These are phyloP conservation scores for Diplotaxis tenuifolia DNA, from an alignment of 345 rosid genomes.

Conservation along the genomic window DNA sequence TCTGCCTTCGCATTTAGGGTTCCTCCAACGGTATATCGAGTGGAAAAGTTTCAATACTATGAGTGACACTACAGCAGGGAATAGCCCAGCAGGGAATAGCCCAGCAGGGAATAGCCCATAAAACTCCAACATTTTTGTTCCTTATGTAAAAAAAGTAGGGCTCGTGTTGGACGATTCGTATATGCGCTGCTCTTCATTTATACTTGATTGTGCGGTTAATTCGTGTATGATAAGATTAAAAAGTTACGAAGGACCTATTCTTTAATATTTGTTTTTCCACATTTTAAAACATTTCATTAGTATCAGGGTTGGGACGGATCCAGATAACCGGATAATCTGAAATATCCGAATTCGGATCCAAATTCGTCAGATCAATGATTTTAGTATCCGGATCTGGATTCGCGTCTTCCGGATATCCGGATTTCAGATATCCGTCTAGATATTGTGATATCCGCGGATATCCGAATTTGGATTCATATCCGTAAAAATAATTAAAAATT, in stretches of 20 bases:
- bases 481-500: too few species aligned
- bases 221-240: not conserved
- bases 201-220: not conserved
- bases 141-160: not conserved
- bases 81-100: too few species aligned
- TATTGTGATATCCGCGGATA: too few species aligned
- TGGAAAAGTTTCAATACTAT: not conserved
- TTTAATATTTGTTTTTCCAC: not conserved
- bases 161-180: not conserved
- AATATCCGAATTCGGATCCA: too few species aligned
- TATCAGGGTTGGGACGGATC: too few species aligned
- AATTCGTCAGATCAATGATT: too few species aligned
- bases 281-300: too few species aligned
- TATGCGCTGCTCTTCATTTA: not conserved
- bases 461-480: too few species aligned
- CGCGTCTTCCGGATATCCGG: too few species aligned
- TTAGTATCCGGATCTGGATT: too few species aligned
- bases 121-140: not conserved
- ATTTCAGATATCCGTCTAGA: too few species aligned
- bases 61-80: not conserved
- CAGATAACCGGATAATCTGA: too few species aligned
- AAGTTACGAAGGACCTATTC: not conserved
- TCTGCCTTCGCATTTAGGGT: constrained; percentile 21
- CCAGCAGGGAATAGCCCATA: not conserved
- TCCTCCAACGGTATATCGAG: constrained; percentile 2